A percentile compares a stretch with the other conserved stretches of the same genome.
Evolutionary conservation across 345 rosid genomes (phyloP).

Genomic region (Pugionium dolabratum): DNA sequence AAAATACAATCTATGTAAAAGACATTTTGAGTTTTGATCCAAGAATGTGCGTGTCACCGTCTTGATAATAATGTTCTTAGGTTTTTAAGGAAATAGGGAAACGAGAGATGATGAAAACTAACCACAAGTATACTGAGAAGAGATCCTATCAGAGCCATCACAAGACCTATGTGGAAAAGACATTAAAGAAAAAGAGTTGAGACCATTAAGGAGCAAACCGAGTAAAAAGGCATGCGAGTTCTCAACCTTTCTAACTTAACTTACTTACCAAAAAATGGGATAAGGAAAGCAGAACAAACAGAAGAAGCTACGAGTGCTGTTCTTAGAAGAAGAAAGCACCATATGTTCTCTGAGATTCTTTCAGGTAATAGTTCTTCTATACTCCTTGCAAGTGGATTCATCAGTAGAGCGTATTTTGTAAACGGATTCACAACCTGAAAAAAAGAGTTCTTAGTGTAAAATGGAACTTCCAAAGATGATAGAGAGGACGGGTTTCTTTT

Average conservation of each 20-base stretch:
- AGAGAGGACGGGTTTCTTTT: neutral
- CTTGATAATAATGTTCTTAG: neutral
- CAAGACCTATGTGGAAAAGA: conserved; percentile 56
- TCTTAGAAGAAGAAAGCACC: conserved; percentile 72
- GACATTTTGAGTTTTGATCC: neutral
- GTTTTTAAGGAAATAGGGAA: neutral
- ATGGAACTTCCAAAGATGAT: conserved; percentile 14
- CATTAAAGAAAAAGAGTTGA: neutral
- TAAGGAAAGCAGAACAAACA: conserved; percentile 72
- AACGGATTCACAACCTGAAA: conserved; percentile 87
- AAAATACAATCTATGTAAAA: neutral
- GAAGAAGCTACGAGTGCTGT: conserved; percentile 73
- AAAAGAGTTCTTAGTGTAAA: conserved; percentile 10
- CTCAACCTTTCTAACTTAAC: neutral
- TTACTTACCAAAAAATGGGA: conserved; percentile 82
- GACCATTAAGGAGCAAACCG: conserved; percentile 8
- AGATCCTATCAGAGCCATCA: conserved; percentile 94
- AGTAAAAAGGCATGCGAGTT: neutral
- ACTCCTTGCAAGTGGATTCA: conserved; percentile 86
- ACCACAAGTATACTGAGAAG: conserved; percentile 80
- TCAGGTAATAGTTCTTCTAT: conserved; percentile 86
- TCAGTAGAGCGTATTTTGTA: conserved; percentile 80
- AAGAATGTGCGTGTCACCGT: neutral
- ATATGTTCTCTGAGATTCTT: conserved; percentile 48
- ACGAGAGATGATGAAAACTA: conserved; percentile 39